Evolutionary conservation across 192 early-diverging fungal species (phyloP).

Genomic region (Mortierella claussenii): DNA sequence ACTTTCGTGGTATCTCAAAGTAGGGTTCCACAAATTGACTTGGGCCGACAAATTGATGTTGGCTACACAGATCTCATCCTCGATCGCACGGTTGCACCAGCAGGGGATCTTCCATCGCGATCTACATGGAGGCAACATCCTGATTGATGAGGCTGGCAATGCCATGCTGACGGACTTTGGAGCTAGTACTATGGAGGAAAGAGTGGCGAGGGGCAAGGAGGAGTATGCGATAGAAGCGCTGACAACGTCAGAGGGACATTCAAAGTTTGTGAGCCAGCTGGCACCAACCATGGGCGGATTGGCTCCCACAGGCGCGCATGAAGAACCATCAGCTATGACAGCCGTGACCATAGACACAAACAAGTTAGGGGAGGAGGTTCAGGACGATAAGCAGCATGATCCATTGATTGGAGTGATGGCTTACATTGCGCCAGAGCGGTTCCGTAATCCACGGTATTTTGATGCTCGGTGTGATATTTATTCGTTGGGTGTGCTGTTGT

Average conservation of each 20-base stretch:
- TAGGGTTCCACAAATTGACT: slow-evolving; percentile 26
- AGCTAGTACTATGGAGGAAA: slow-evolving; percentile 37
- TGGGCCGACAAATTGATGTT: slow-evolving; percentile 43
- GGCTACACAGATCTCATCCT: slow-evolving; percentile 37
- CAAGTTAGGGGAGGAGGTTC: neutral
- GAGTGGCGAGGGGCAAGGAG: slow-evolving; percentile 19
- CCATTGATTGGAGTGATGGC: slow-evolving; percentile 48
- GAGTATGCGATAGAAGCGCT: slow-evolving; percentile 14
- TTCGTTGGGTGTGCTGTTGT: slow-evolving; percentile 55
- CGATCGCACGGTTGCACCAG: slow-evolving; percentile 39
- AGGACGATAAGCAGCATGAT: slow-evolving; percentile 7
- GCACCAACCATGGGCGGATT: neutral
- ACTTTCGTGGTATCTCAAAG: slow-evolving; percentile 45
- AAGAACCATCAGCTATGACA: no score
- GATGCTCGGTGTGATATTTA: slow-evolving; percentile 56
- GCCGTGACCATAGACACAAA: no score
- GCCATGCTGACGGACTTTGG: slow-evolving; percentile 51
- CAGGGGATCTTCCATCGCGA: slow-evolving; percentile 50
- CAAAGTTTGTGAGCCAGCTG: slow-evolving; percentile 27
- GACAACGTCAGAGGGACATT: slow-evolving; percentile 19
- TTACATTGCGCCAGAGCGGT: slow-evolving; percentile 48
- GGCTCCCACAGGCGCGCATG: neutral
- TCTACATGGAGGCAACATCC: slow-evolving; percentile 49
- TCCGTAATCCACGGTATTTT: slow-evolving; percentile 40
- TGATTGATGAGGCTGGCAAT: slow-evolving; percentile 34